Evolutionary conservation across 1,284 basidiomycete genomes (phyloP), one percentile per base, ranked within the genome.

Genomic region (Rhodotorula sp.): DNA sequence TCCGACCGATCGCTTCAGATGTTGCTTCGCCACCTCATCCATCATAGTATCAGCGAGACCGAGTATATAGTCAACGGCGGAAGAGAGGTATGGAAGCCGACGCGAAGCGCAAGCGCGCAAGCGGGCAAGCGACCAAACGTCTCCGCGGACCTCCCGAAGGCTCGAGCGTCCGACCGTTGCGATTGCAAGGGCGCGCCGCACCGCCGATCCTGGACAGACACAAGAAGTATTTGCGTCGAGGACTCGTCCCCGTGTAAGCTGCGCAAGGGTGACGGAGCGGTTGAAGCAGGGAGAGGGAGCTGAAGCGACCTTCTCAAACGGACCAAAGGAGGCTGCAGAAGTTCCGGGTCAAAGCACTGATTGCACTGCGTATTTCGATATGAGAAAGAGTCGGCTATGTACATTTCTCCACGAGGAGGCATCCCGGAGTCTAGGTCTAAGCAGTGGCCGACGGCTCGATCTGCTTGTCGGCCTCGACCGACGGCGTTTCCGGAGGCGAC

Each of bases 381-480:
- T 18, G 16, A 57, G 28, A 57, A 38, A 23, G 56, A 43, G 21
- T 5, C 34, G 34, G 23, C 21, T 28, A 7, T 56, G 55, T 56
- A 56, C 55, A 56, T 43, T 23, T 50, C 18, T 18, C 23, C 21
- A 12, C 18, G 12, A 4, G 34, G 18, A 61, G 28, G 47, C 26
- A 23, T 21, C 16, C 49, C 26, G 59, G 7, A 23, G 16, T 47
- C 26, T 21, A 5, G n/a, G 15, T 38, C 47, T 5, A 62, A 23
- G 62, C 62, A 6, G n/a, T 43, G 26, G 62, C 38, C 50, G 62
- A 55, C 7, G 62, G 38, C 15, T 43, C 38, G 62, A 54, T 50
- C 50, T 62, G 38, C n/a, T 55, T 62, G n/a, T 54, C 62, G 52
- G 62, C 43, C 16, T 43, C 50, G 38, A 52, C 52, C 38, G 62